Percentiles rank a stretch among this genome's conserved stretches.
Conservation (phyloP, 1,139 yeast species). For the Pichia sp. region DNA sequence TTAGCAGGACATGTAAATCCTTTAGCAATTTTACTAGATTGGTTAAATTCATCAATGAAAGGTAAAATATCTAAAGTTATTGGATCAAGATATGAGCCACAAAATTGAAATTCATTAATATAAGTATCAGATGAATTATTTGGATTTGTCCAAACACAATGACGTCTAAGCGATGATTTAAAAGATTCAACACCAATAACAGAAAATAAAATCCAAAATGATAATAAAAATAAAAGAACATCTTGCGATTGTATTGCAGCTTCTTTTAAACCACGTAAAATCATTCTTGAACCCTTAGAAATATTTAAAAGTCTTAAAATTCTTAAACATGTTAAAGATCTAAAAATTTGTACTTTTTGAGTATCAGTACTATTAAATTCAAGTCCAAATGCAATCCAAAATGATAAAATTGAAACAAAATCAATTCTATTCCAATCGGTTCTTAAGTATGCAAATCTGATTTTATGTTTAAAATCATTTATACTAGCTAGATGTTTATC, state of each 20-base stretch:
- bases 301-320: conserved; percentile 68
- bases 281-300: conserved; percentile 70
- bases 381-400: conserved; percentile 70
- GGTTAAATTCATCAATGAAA: conserved; percentile 47
- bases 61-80: conserved; percentile 37
- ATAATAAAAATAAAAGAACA: conserved; percentile 66
- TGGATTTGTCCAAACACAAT: conserved; percentile 87
- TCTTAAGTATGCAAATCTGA: conserved; percentile 70
- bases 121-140: conserved; percentile 53
- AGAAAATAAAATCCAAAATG: conserved; percentile 79
- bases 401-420: conserved; percentile 58
- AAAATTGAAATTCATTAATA: conserved; percentile 52
- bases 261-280: conserved; percentile 60
- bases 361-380: conserved; percentile 47
- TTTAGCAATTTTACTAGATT: conserved; percentile 42
- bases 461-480: too few relatives aligned
- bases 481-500: too few relatives aligned
- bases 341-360: conserved; percentile 46
- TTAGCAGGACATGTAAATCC: conserved; percentile 79
- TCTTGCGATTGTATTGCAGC: conserved; percentile 77
- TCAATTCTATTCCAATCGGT: conserved; percentile 86
- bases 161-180: conserved; percentile 74
- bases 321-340: conserved; percentile 69
- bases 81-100: conserved; percentile 70
- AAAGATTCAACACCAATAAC: conserved; percentile 88